A percentile compares a stretch with the other conserved stretches of the same genome.
These are phyloP conservation scores for Trichoderma koningii DNA, from an alignment of 2,329 filamentous ascomycete genomes.

Conservation along the genomic window DNA sequence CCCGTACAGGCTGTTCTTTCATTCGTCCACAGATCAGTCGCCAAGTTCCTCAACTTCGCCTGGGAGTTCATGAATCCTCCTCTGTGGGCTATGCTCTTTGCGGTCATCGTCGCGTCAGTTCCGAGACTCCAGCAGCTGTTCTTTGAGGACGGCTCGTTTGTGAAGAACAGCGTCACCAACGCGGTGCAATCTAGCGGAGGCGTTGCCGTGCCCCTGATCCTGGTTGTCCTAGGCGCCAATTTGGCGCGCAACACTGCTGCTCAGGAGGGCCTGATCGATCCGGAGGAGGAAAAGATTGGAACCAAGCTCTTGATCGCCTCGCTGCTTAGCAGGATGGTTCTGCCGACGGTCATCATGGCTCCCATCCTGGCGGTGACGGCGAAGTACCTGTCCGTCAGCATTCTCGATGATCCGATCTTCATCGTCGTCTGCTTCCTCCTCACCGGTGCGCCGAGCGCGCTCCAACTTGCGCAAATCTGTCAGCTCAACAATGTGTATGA, in stretches of 20 bases:
- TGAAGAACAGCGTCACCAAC: constrained; percentile 89
- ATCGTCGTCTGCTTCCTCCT: constrained; percentile 97
- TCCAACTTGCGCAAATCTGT: constrained; percentile 96
- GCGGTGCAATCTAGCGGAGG: constrained; percentile 83
- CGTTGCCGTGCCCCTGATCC: constrained; percentile 90
- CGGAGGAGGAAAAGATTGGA: constrained; percentile 68
- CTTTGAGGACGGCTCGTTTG: constrained; percentile 84
- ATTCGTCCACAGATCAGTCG: constrained; percentile 39
- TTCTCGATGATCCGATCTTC: constrained; percentile 96
- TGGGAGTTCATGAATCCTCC: constrained; percentile 99
- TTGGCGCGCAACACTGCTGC: constrained; percentile 88
- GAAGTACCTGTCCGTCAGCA: constrained; percentile 89
- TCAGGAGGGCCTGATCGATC: constrained; percentile 61
- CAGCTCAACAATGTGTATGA: constrained; percentile 98
- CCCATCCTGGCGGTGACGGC: constrained; percentile 83
- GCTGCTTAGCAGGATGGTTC: constrained; percentile 84
- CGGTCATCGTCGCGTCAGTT: constrained; percentile 88
- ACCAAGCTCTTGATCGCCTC: constrained; percentile 83
- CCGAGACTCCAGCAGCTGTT: constrained; percentile 81
- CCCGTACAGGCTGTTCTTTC: constrained; percentile 44
- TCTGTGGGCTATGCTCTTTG: constrained; percentile 92
- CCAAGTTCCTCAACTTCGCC: constrained; percentile 62
- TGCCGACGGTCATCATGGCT: constrained; percentile 90
- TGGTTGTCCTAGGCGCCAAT: constrained; percentile 94
- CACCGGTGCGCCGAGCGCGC: constrained; percentile 86